Evolutionary conservation across 768 basidiomycete species (phyloP).

Genomic region (Hygrocybe coccinea): DNA sequence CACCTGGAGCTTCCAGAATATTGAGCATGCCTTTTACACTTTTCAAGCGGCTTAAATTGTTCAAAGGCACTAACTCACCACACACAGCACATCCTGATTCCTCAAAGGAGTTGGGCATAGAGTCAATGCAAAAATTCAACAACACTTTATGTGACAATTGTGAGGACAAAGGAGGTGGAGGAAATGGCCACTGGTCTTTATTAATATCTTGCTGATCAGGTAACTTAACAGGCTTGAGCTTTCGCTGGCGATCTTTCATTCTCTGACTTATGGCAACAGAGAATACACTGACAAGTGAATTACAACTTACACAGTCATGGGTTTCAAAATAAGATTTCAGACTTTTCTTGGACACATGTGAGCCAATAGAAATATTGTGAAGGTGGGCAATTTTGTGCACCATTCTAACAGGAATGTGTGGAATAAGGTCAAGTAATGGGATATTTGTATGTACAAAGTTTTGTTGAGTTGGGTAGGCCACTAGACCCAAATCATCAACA

Average conservation of each 20-base stretch:
- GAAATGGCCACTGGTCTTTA: slow-evolving; percentile 10
- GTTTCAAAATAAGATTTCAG: background rate
- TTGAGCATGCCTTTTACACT: slow-evolving; percentile 2
- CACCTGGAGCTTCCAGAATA: slow-evolving; percentile 7
- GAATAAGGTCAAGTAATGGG: background rate
- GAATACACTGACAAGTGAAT: background rate
- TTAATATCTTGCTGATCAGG: background rate
- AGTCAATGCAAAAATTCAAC: slow-evolving; percentile 1
- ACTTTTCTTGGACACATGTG: background rate
- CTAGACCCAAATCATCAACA: background rate
- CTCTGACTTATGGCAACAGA: background rate
- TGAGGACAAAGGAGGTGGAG: background rate
- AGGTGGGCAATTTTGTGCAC: background rate
- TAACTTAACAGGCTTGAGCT: too few species aligned
- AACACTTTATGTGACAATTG: background rate
- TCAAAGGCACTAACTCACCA: slow-evolving; percentile 15
- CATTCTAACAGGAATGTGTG: background rate
- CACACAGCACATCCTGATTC: slow-evolving; percentile 33
- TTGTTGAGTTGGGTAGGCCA: background rate
- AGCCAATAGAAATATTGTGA: background rate
- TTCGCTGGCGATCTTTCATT: background rate
- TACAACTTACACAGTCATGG: background rate
- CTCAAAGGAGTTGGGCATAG: slow-evolving; percentile 8
- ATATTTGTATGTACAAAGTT: background rate
- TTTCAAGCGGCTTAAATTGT: slow-evolving; percentile 7